phyloP scores from a whole-genome alignment of 2,329 filamentous ascomycete genomes.

The Zymoseptoria ardabiliae region DNA sequence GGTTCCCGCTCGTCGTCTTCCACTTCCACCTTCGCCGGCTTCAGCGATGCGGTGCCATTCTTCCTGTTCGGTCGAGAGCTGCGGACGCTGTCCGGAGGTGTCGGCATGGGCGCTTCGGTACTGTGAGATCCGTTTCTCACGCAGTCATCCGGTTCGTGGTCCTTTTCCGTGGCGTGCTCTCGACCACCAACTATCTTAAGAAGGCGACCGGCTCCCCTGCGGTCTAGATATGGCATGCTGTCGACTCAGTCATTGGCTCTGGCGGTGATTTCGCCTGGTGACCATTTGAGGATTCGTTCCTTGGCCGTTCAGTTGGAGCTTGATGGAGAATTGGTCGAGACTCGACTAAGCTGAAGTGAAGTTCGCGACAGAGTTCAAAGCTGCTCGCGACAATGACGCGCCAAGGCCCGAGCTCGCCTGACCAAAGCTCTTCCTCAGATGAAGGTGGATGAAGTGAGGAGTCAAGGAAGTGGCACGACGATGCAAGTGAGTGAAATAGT shows the following conservation, averaged over 20 bases:
- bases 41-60: background rate
- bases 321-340: background rate
- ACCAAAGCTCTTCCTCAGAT: background rate
- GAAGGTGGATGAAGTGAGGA: background rate
- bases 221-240: background rate
- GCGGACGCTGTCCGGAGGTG: background rate
- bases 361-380: background rate
- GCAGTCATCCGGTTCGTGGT: background rate
- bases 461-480: background rate
- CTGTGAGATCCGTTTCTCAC: background rate
- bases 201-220: background rate
- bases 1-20: slow-evolving; percentile 6
- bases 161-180: background rate
- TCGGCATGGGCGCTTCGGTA: background rate
- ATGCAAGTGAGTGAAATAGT: background rate
- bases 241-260: background rate
- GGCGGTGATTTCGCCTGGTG: background rate
- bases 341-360: background rate
- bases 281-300: background rate
- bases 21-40: background rate
- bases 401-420: background rate
- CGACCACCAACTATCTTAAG: background rate
- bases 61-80: slow-evolving; percentile 2
- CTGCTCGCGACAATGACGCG: background rate
- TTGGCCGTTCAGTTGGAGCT: background rate